phyloP scores from a whole-genome alignment of 352 stramenopile species.

The Globisporangium emineosum region DNA sequence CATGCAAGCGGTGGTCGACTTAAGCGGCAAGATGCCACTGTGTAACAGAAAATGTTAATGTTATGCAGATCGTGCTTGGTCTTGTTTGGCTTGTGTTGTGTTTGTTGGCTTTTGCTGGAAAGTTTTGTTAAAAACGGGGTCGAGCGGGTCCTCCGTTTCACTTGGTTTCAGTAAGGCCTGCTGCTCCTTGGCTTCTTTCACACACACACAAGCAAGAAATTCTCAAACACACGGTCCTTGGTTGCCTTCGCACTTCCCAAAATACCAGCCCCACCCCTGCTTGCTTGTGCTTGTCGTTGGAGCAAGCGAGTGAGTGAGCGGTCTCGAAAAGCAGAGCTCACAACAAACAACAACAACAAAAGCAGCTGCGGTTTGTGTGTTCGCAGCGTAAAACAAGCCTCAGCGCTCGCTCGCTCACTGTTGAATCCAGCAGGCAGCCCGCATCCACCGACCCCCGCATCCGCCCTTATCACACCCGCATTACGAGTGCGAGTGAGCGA shows the following conservation, averaged over 20 bases:
- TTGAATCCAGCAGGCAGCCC: conserved; percentile 7
- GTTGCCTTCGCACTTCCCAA: conserved; percentile 4
- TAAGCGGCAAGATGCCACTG: no score
- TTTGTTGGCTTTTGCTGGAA: not conserved
- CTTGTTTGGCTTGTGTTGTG: not conserved
- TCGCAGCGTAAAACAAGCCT: conserved; percentile 1
- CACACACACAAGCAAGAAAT: not conserved
- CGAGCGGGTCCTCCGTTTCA: not conserved
- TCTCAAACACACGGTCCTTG: not conserved
- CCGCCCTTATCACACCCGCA: not conserved
- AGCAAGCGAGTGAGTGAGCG: not conserved
- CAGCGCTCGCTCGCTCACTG: conserved; percentile 4
- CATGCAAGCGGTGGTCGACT: no score
- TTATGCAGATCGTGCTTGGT: not conserved
- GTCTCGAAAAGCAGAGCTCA: not conserved
- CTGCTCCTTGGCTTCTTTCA: not conserved
- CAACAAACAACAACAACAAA: conserved; percentile 7
- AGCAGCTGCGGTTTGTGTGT: conserved; percentile 7
- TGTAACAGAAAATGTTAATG: no score
- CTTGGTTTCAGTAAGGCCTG: conserved; percentile 11
- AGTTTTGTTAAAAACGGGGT: conserved; percentile 4
- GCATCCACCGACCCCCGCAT: not conserved
- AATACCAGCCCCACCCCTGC: conserved; percentile 10
- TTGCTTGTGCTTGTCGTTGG: not conserved
- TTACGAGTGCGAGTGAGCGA: not conserved